Base-by-base conservation (phyloP, 139 green algal genomes). In the Edaphochlamys debaryana region DNA sequence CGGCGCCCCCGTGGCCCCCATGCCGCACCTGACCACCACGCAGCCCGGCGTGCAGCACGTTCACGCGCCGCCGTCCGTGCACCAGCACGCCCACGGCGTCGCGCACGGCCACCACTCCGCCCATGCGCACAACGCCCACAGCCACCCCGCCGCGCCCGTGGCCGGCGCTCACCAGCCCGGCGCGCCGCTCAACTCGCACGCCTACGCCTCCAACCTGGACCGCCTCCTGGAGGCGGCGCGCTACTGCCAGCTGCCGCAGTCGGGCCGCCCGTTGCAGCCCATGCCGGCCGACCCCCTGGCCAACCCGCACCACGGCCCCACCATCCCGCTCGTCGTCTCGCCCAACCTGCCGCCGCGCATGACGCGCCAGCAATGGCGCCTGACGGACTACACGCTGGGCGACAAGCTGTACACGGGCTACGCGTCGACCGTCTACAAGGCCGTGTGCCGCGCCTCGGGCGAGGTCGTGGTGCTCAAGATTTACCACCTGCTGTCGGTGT, bases 341-440 rank as follows among this genome's bases (percentile, higher is more conserved):
- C 78, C 80, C 20, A 86, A 89, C 52, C 79, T 93, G 50, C 90
- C 87, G 19, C 87, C 90, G 58, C 79, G 76, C 52, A 93, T 93
- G 90, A 70, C 84, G 62, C 87, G 90, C 29, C 17, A 29, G 6
- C 78, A 87, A 50, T 93, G 90, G 90, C 89, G 87, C 50, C 63
- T 93, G 36, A 62, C 80, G 5, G 90, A 93, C 70, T 93, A 92
- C 79, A 56, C 60, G 34, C 80, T 93, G 42, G 78, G 63, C 17
- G 86, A 93, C 56, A 91, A 93, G 86, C 85, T 93, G 52, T 93
- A 93, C 86, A 93, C 83, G 54, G 90, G 90, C 77, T 90, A 90
- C 27, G 86, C 86, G 9, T 84, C 68, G 69, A 87, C 77, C 19
- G 90, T 93, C 38, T 93, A 90, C 87, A 91, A 91, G 77, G 90